A percentile compares a stretch with the other conserved stretches of the same genome.
Evolutionary conservation across 2,329 filamentous ascomycete species (phyloP).

Genomic region (Magnaporthiopsis incrustans): DNA sequence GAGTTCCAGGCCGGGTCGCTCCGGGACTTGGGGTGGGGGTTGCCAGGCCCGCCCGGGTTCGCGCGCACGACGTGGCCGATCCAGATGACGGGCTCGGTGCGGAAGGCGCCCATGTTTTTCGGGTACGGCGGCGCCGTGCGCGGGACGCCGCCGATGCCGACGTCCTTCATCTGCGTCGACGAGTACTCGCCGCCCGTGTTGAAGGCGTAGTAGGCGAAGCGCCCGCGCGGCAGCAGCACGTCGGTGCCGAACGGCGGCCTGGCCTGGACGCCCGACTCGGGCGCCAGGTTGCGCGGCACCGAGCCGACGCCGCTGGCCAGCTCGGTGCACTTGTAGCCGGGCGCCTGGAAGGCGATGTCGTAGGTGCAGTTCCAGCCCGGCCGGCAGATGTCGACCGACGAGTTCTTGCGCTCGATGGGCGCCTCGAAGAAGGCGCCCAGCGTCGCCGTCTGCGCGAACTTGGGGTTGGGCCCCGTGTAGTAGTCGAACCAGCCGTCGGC

Average conservation of each 20-base stretch:
- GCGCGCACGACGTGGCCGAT: conserved; percentile 24
- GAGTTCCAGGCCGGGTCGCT: conserved; percentile 21
- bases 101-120: conserved; percentile 26
- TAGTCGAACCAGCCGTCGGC: conserved; percentile 19
- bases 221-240: conserved; percentile 24
- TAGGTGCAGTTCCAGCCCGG: conserved; percentile 32
- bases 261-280: conserved; percentile 19
- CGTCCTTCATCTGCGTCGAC: conserved; percentile 19
- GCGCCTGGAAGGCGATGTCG: conserved; percentile 26
- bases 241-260: conserved; percentile 22
- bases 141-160: conserved; percentile 23
- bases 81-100: conserved; percentile 31
- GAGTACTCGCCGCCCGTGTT: conserved; percentile 26
- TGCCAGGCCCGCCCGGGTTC: conserved; percentile 14
- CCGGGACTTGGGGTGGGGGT: conserved; percentile 14
- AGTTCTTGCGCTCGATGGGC: conserved; percentile 19
- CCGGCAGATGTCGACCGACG: conserved; percentile 26
- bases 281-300: conserved; percentile 13
- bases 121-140: conserved; percentile 19
- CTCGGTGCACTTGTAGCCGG: conserved; percentile 31
- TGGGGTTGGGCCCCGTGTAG: conserved; percentile 17
- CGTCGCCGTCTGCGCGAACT: conserved; percentile 13
- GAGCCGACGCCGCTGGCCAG: conserved; percentile 22
- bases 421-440: conserved; percentile 16
- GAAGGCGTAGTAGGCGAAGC: conserved; percentile 25